phyloP scores from a whole-genome alignment of 2,329 filamentous ascomycete species.

The Onygena corvina region DNA sequence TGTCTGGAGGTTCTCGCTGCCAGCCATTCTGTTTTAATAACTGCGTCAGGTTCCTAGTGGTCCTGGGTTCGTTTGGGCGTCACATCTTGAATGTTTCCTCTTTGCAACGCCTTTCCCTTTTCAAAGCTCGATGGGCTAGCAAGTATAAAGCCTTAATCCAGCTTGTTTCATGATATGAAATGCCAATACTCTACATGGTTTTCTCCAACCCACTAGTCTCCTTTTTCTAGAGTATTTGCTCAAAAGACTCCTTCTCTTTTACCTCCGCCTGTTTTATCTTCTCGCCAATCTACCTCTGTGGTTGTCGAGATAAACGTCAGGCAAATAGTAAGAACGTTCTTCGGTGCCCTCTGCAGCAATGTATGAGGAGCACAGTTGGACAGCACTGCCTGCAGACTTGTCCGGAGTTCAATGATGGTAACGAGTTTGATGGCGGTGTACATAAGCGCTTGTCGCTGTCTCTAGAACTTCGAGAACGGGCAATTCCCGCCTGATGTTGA shows the following conservation, averaged over 20 bases:
- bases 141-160: not conserved
- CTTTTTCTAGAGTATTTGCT: not conserved
- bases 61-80: not conserved
- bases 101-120: not conserved
- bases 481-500: no score
- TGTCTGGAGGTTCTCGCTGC: not conserved
- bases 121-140: not conserved
- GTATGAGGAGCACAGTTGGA: slow-evolving; percentile 8
- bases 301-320: slow-evolving; percentile 78
- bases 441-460: no score
- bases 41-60: not conserved
- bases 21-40: not conserved
- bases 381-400: slow-evolving; percentile 33
- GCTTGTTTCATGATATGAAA: slow-evolving; percentile 8
- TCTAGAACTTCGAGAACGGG: no score
- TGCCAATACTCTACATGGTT: not conserved
- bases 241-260: not conserved
- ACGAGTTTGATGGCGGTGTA: slow-evolving; percentile 34
- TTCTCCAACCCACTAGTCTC: not conserved
- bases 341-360: slow-evolving; percentile 2
- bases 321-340: slow-evolving; percentile 56
- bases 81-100: slow-evolving; percentile 2
- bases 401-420: slow-evolving; percentile 23
- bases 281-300: slow-evolving; percentile 52
- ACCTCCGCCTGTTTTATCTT: slow-evolving; percentile 70